A percentile compares a stretch with the other conserved stretches of the same genome.
These are phyloP conservation scores for Batrachochytrium dendrobatidis DNA, from an alignment of 371 early-diverging fungal species.

Conservation along the genomic window DNA sequence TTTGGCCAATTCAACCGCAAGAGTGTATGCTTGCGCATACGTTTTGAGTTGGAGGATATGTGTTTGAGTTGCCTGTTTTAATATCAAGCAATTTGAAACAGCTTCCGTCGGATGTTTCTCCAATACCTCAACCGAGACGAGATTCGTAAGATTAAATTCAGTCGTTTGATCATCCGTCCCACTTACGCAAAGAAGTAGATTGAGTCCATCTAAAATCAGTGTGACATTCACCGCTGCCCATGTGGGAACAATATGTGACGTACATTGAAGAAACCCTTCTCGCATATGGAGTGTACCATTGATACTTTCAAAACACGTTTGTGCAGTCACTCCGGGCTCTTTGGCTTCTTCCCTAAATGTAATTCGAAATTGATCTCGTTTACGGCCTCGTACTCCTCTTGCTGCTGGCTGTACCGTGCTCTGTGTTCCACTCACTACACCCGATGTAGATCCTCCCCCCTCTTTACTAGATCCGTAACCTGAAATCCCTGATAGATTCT, in stretches of 20 bases:
- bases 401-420: neutral
- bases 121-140: neutral
- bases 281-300: conserved; percentile 1
- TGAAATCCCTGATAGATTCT: neutral
- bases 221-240: neutral
- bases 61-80: neutral
- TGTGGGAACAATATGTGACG: neutral
- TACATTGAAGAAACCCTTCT: neutral
- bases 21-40: neutral
- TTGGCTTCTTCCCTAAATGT: neutral
- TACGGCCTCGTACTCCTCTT: neutral
- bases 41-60: neutral
- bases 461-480: neutral
- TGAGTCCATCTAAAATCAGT: neutral
- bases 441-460: neutral
- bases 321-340: neutral
- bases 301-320: neutral
- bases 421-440: neutral
- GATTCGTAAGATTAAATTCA: neutral
- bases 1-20: neutral
- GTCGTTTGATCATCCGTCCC: neutral
- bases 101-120: neutral
- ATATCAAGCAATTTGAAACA: neutral
- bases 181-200: neutral
- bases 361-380: neutral